phyloP scores from a whole-genome alignment of 2,329 filamentous ascomycete genomes.

The Pyrenophora teres region DNA sequence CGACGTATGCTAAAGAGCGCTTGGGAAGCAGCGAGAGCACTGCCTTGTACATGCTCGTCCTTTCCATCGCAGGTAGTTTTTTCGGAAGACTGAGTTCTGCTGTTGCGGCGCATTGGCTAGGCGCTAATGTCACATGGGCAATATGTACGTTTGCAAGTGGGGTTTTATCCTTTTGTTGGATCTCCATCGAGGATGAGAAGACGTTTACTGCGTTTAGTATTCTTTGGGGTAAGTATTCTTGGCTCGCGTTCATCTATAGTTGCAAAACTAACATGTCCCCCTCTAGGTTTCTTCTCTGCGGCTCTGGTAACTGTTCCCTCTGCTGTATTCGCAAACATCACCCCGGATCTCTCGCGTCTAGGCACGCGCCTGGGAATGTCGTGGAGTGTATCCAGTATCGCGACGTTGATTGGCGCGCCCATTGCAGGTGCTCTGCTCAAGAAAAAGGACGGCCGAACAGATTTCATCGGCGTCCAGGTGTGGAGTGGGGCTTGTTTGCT shows the following conservation, averaged over 20 bases:
- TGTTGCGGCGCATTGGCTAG: slow-evolving; percentile 38
- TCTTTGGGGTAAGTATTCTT: slow-evolving; percentile 40
- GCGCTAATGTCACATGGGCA: slow-evolving; percentile 43
- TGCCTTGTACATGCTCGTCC: slow-evolving; percentile 41
- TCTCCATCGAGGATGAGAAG: slow-evolving; percentile 35
- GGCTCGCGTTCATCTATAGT: too few relatives aligned
- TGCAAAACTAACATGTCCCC: not conserved
- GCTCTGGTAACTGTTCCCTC: slow-evolving; percentile 46
- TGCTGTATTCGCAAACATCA: slow-evolving; percentile 45
- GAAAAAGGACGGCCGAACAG: slow-evolving; percentile 23
- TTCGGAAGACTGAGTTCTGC: slow-evolving; percentile 41
- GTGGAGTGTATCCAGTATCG: slow-evolving; percentile 44
- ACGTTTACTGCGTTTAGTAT: slow-evolving; percentile 43
- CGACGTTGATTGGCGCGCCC: slow-evolving; percentile 43
- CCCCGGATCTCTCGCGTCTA: slow-evolving; percentile 41
- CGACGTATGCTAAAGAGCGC: slow-evolving; percentile 39
- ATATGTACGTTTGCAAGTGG: slow-evolving; percentile 36
- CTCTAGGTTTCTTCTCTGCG: slow-evolving; percentile 43
- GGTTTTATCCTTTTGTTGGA: slow-evolving; percentile 39
- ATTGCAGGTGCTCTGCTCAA: slow-evolving; percentile 43
- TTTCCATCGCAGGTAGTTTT: slow-evolving; percentile 42
- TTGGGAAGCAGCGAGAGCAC: slow-evolving; percentile 38
- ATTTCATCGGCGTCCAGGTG: slow-evolving; percentile 42
- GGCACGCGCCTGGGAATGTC: slow-evolving; percentile 47
- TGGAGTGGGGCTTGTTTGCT: slow-evolving; percentile 46